Conservation (phyloP, 495 filamentous ascomycete species). For the Daldinia loculata region DNA sequence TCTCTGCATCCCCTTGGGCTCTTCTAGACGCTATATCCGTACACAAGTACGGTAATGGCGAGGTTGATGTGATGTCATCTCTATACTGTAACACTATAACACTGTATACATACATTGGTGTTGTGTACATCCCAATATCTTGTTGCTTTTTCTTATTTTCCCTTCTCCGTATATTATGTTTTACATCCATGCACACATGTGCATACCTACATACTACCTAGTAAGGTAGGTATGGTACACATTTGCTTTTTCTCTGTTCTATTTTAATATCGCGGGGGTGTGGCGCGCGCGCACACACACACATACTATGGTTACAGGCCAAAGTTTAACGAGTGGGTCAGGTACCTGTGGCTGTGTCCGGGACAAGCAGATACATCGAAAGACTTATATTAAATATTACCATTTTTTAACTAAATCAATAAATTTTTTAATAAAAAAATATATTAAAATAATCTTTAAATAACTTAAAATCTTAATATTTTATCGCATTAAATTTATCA, state of each 20-base stretch:
- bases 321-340: too few relatives aligned
- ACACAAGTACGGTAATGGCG: neutral
- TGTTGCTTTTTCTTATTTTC: neutral
- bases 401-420: too few relatives aligned
- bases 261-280: constrained; percentile 17
- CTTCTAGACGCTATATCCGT: neutral
- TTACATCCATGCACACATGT: neutral
- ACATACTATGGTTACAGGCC: too few relatives aligned
- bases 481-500: too few relatives aligned
- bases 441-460: too few relatives aligned
- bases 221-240: neutral
- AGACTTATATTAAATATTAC: too few relatives aligned
- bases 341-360: too few relatives aligned
- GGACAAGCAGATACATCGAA: too few relatives aligned
- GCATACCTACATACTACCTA: neutral
- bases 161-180: neutral
- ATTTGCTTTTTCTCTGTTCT: neutral
- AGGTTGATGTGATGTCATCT: constrained; percentile 24
- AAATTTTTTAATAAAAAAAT: too few relatives aligned
- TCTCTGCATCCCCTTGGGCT: constrained; percentile 8
- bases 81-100: constrained; percentile 15
- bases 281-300: neutral
- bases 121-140: neutral
- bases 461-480: too few relatives aligned
- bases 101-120: constrained; percentile 4